These are phyloP conservation scores for Phalaenopsis hybrid DNA, from an alignment of 116 monocot species.

Conservation along the genomic window DNA sequence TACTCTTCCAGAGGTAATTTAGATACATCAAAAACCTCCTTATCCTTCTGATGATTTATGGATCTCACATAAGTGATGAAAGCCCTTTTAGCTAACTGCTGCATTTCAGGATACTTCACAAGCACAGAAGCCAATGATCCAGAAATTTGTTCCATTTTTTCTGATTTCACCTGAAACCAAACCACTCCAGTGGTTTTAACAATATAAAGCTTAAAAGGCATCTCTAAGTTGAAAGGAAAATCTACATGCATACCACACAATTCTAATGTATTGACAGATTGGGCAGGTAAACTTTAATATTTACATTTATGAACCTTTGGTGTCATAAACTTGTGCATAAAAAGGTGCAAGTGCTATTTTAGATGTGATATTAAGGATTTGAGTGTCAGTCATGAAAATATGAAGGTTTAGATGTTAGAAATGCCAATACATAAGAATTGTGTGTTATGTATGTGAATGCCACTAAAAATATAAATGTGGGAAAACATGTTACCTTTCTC, in stretches of 20 bases:
- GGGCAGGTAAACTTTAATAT: no score
- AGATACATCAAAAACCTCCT: slow-evolving; percentile 76
- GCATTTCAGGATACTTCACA: slow-evolving; percentile 64
- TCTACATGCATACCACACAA: neutral
- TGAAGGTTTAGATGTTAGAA: no score
- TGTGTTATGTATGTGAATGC: no score
- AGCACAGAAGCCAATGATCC: slow-evolving; percentile 56
- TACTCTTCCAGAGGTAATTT: slow-evolving; percentile 71
- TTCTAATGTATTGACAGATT: no score
- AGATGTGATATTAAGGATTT: no score
- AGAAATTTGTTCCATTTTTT: slow-evolving; percentile 64
- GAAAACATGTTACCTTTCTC: slow-evolving; percentile 40
- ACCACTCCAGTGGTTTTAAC: neutral
- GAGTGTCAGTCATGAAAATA: no score
- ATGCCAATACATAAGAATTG: no score
- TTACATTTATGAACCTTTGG: no score
- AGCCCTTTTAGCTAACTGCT: slow-evolving; percentile 50
- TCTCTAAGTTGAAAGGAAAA: neutral
- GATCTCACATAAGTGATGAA: slow-evolving; percentile 72
- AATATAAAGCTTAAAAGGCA: neutral
- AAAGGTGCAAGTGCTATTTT: no score
- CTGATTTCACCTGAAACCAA: slow-evolving; percentile 40
- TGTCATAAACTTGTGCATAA: no score
- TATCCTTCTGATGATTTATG: slow-evolving; percentile 50
- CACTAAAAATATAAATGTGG: no score